These are phyloP conservation scores for Arachis stenosperma DNA, from an alignment of 306 rosid species.

Conservation along the genomic window DNA sequence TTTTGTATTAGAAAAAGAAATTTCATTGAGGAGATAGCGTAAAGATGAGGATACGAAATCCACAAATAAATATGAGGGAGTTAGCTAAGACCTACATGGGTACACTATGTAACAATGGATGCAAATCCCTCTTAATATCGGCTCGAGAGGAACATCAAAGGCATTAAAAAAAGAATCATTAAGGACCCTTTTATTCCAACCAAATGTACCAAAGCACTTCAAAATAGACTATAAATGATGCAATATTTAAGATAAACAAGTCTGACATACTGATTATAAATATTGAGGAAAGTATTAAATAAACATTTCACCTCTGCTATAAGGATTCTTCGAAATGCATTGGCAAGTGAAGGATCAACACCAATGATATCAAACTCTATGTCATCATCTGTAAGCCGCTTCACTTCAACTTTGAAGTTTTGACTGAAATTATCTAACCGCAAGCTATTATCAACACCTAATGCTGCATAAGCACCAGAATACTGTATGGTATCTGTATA, in stretches of 20 bases:
- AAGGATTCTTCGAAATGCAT: slow-evolving; percentile 91
- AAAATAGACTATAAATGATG: slow-evolving; percentile 4
- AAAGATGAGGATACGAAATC: no score
- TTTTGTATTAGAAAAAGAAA: no score
- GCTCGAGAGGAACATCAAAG: no score
- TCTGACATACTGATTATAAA: background rate
- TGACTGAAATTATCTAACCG: slow-evolving; percentile 66
- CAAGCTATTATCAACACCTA: slow-evolving; percentile 73
- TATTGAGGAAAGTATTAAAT: background rate
- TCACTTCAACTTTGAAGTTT: slow-evolving; percentile 83
- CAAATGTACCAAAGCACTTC: no score
- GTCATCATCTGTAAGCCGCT: slow-evolving; percentile 52
- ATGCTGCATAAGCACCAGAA: slow-evolving; percentile 75
- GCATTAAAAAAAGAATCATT: no score
- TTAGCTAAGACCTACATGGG: no score
- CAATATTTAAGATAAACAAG: slow-evolving; percentile 10
- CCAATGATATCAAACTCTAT: slow-evolving; percentile 96
- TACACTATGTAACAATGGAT: no score
- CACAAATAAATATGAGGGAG: no score
- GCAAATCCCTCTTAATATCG: no score
- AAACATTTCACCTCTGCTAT: slow-evolving; percentile 75
- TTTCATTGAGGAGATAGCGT: no score
- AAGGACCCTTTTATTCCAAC: no score
- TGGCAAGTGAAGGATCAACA: slow-evolving; percentile 88
- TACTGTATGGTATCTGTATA: slow-evolving; percentile 87